Percentiles rank a stretch among this genome's conserved stretches.
phyloP scores from a whole-genome alignment of 352 stramenopile species.

The Achlya hypogyna region DNA sequence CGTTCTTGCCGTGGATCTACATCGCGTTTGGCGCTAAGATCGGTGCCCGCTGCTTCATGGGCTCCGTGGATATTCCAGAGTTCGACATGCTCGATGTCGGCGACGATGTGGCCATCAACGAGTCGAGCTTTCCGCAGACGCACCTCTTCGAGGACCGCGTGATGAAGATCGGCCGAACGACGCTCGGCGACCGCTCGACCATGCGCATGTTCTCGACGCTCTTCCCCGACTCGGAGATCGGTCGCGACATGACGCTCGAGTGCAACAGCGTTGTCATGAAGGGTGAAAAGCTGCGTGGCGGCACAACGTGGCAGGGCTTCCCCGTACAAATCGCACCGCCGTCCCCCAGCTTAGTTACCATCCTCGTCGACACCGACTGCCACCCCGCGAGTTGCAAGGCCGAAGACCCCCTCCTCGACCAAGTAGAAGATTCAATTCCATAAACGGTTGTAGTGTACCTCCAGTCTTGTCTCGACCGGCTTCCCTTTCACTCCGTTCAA shows the following conservation, averaged over 20 bases:
- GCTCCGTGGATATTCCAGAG: background rate
- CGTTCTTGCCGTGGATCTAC: background rate
- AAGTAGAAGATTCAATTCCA: too few relatives aligned
- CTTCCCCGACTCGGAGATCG: background rate
- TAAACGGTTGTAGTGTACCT: too few relatives aligned
- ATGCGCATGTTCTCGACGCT: background rate
- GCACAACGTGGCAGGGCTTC: background rate
- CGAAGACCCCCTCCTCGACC: background rate
- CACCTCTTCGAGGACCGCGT: constrained; percentile 6
- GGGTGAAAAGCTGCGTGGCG: background rate
- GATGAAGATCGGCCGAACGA: background rate
- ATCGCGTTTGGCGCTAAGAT: background rate
- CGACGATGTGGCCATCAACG: background rate
- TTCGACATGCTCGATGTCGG: background rate
- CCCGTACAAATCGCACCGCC: background rate
- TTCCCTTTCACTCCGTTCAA: too few relatives aligned
- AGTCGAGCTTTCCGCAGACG: background rate
- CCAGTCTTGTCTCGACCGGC: too few relatives aligned
- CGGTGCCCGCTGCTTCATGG: background rate
- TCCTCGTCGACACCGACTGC: background rate
- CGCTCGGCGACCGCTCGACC: background rate
- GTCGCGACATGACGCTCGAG: background rate
- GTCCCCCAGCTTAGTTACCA: background rate
- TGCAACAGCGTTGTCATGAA: constrained; percentile 8
- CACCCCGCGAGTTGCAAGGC: background rate